Evolutionary conservation across 805 yeast genomes (phyloP).

Genomic region (Clavispora vitiphila): DNA sequence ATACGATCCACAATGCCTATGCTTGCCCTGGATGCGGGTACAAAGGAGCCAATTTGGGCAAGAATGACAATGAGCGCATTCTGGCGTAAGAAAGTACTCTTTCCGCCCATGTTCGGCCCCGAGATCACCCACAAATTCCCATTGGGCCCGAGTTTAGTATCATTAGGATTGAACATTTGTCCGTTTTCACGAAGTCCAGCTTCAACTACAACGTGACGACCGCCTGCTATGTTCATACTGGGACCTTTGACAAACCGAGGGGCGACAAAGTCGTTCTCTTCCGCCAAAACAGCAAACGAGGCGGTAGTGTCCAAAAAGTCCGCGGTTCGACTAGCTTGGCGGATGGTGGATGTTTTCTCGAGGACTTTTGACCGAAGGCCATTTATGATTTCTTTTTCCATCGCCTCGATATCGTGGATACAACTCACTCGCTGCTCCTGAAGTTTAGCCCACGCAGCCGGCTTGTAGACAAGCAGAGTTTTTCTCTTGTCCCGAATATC

Average conservation of each 20-base stretch:
- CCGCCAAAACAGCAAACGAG: constrained; percentile 68
- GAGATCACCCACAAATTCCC: constrained; percentile 18
- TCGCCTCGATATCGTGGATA: constrained; percentile 43
- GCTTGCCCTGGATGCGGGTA: constrained; percentile 45
- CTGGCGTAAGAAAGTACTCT: constrained; percentile 46
- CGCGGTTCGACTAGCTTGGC: constrained; percentile 45
- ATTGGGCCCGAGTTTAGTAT: constrained; percentile 23
- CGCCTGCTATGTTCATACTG: constrained; percentile 40
- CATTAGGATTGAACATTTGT: constrained; percentile 43
- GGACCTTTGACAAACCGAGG: constrained; percentile 56
- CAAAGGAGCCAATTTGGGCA: constrained; percentile 52
- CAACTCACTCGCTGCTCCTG: constrained; percentile 48
- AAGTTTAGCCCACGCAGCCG: constrained; percentile 45
- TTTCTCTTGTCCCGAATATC: constrained; percentile 31
- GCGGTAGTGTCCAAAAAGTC: constrained; percentile 70
- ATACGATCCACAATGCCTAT: constrained; percentile 46
- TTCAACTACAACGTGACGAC: constrained; percentile 87
- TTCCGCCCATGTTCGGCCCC: constrained; percentile 50
- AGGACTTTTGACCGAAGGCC: constrained; percentile 45
- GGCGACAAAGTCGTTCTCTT: constrained; percentile 59
- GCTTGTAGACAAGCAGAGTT: constrained; percentile 41
- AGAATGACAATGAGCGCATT: constrained; percentile 44
- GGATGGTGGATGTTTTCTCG: constrained; percentile 37
- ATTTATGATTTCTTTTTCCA: constrained; percentile 52
- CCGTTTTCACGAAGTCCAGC: constrained; percentile 28